phyloP scores from a whole-genome alignment of 148 eudicot genomes.

The Spergularia bocconei region DNA sequence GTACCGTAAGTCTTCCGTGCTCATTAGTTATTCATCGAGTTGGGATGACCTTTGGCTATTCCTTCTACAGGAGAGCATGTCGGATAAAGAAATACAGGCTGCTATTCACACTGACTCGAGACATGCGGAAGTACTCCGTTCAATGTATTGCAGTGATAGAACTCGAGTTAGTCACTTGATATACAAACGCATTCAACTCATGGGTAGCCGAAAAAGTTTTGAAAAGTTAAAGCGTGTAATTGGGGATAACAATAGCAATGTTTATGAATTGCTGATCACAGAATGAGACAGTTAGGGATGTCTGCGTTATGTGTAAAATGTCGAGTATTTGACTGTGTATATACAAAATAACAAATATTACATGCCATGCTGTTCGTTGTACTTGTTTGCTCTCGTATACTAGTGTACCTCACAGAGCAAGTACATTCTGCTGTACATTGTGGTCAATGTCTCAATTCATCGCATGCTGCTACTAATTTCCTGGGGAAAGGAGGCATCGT shows the following conservation, averaged over 20 bases:
- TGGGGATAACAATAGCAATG: constrained; percentile 72
- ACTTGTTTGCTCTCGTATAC: no score
- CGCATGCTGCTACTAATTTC: no score
- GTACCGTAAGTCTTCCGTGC: neutral
- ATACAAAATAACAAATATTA: no score
- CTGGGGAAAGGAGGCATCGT: no score
- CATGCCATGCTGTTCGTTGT: no score
- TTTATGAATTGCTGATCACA: constrained; percentile 71
- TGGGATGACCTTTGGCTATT: neutral
- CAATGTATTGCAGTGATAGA: constrained; percentile 53
- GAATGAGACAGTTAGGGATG: constrained; percentile 36
- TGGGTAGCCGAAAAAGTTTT: constrained; percentile 85
- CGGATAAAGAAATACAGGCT: constrained; percentile 58
- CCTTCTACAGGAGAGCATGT: constrained; percentile 64
- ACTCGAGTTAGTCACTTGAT: constrained; percentile 35
- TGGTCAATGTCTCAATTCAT: no score
- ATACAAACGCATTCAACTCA: constrained; percentile 70
- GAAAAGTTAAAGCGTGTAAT: constrained; percentile 90
- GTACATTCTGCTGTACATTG: no score
- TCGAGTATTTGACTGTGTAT: no score
- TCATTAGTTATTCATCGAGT: neutral
- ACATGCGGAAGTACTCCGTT: constrained; percentile 79
- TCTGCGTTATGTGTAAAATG: neutral
- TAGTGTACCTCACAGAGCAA: no score
- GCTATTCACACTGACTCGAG: constrained; percentile 94